Conservation (phyloP, 768 basidiomycete species). For the Agrocybe chaxingu region DNA sequence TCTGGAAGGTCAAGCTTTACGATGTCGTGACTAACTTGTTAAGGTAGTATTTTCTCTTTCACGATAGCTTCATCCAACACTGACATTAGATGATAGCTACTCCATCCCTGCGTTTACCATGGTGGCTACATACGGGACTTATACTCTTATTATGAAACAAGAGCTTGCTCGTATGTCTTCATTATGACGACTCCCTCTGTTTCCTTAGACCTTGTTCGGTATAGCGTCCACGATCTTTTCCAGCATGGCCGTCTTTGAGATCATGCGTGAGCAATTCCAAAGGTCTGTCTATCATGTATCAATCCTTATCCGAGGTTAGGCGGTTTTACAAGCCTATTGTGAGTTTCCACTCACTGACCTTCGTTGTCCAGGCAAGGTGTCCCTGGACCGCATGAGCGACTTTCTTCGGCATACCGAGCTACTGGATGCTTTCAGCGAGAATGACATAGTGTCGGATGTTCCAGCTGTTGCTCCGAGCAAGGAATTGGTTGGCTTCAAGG, state of each 20-base stretch:
- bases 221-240: slow-evolving; percentile 44
- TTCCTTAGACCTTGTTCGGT: background rate
- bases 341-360: background rate
- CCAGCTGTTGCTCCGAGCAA: slow-evolving; percentile 17
- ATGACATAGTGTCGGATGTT: slow-evolving; percentile 1
- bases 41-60: background rate
- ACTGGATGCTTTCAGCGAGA: slow-evolving; percentile 34
- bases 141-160: slow-evolving; percentile 39
- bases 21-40: background rate
- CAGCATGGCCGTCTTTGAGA: slow-evolving; percentile 59
- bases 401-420: slow-evolving; percentile 45
- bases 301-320: slow-evolving; percentile 9
- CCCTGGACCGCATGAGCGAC: slow-evolving; percentile 48
- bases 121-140: slow-evolving; percentile 61
- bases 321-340: background rate
- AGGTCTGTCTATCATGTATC: slow-evolving; percentile 27
- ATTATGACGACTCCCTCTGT: background rate
- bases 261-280: slow-evolving; percentile 50
- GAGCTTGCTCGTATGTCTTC: slow-evolving; percentile 24
- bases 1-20: slow-evolving; percentile 46
- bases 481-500: slow-evolving; percentile 37
- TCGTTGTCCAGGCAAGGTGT: slow-evolving; percentile 49
- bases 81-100: slow-evolving; percentile 32
- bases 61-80: background rate
- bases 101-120: slow-evolving; percentile 62